Evolutionary conservation across 306 rosid species (phyloP).

Genomic region (Cucurbita ficifolia): DNA sequence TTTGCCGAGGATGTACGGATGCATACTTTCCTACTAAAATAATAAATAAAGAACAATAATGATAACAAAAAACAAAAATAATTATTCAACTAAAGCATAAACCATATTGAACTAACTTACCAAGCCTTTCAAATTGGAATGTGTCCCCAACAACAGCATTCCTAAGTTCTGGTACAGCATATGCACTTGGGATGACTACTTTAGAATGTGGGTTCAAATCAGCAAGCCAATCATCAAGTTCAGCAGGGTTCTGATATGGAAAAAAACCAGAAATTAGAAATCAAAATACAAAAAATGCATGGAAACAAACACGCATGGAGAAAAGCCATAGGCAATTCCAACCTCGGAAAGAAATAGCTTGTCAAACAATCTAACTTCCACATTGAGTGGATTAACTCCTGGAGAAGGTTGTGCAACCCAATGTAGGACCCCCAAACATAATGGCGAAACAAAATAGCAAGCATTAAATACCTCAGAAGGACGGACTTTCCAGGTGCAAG

Average conservation of each 20-base stretch:
- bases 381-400: slow-evolving; percentile 67
- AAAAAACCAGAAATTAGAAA: background rate
- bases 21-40: no score
- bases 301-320: background rate
- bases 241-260: slow-evolving; percentile 69
- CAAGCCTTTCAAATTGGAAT: slow-evolving; percentile 94
- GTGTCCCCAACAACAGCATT: slow-evolving; percentile 49
- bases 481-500: slow-evolving; percentile 97
- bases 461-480: slow-evolving; percentile 51
- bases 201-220: slow-evolving; percentile 72
- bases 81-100: background rate
- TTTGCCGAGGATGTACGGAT: no score
- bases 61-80: background rate
- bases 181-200: slow-evolving; percentile 43
- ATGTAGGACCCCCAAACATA: slow-evolving; percentile 58
- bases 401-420: slow-evolving; percentile 84
- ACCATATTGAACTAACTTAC: slow-evolving; percentile 30
- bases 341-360: slow-evolving; percentile 86
- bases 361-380: slow-evolving; percentile 81
- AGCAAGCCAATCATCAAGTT: slow-evolving; percentile 85
- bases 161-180: slow-evolving; percentile 37
- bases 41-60: no score
- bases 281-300: background rate
- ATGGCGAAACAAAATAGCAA: background rate
- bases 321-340: background rate